Conservation (phyloP, 352 stramenopile genomes). For the Phytophthora idaei region DNA sequence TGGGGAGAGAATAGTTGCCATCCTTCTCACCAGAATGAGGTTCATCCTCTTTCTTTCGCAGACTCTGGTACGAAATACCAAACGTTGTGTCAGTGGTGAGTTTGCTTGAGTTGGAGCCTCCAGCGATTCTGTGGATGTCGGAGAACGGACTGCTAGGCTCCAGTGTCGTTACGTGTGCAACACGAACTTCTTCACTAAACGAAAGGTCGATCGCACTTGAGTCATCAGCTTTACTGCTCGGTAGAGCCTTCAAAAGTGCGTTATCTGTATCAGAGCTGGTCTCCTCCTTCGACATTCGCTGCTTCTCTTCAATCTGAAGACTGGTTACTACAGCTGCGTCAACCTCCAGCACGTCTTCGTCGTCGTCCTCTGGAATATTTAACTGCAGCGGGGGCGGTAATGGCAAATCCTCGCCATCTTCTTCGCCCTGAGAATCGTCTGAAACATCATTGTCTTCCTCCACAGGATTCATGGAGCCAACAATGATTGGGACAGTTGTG, state of each 20-base stretch:
- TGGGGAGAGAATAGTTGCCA: conserved; percentile 38
- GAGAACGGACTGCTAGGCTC: conserved; percentile 24
- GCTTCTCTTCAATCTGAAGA: conserved; percentile 32
- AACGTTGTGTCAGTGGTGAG: conserved; percentile 39
- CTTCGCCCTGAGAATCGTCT: conserved; percentile 42
- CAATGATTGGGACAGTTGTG: conserved; percentile 15
- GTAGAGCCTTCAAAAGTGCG: conserved; percentile 27
- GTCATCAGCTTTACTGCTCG: conserved; percentile 9
- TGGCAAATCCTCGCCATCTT: conserved; percentile 26
- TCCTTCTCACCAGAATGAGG: conserved; percentile 10
- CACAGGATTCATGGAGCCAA: conserved; percentile 41
- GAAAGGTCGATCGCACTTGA: conserved; percentile 20
- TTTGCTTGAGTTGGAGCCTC: conserved; percentile 6
- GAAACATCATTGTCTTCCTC: conserved; percentile 34
- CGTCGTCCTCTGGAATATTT: conserved; percentile 34
- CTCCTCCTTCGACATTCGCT: conserved; percentile 13
- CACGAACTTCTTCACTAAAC: conserved; percentile 42
- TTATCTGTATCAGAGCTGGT: conserved; percentile 7
- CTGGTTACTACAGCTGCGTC: conserved; percentile 38
- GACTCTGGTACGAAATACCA: conserved; percentile 67
- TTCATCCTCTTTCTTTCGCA: conserved; percentile 32
- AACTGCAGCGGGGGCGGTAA: conserved; percentile 24
- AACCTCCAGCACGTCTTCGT: conserved; percentile 61
- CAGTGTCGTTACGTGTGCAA: conserved; percentile 35
- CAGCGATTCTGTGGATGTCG: conserved; percentile 30